Conservation (phyloP, 495 filamentous ascomycete species). For the Baudoinia panamericana region DNA sequence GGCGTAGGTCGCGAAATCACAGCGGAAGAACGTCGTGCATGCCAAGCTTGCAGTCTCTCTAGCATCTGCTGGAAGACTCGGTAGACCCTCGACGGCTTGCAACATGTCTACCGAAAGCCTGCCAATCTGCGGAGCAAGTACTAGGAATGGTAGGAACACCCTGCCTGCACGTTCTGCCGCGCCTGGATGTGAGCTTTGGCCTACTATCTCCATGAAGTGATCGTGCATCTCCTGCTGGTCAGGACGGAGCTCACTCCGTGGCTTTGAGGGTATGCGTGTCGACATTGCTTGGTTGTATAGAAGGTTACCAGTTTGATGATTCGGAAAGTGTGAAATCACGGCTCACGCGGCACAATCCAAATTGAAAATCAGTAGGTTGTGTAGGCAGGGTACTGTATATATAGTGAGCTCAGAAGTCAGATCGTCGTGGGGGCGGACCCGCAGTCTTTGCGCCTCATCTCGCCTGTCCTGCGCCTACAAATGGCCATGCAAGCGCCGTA, state of each 20-base stretch:
- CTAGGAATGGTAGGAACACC: slow-evolving; percentile 1
- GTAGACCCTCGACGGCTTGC: neutral
- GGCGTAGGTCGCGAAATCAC: neutral
- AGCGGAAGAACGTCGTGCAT: neutral
- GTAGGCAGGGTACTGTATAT: too few relatives aligned
- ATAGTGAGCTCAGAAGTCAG: too few relatives aligned
- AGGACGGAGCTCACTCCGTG: neutral
- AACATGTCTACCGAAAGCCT: slow-evolving; percentile 3
- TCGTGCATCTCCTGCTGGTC: slow-evolving; percentile 6
- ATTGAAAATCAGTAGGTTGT: too few relatives aligned
- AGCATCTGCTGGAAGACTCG: neutral
- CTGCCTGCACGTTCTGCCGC: slow-evolving; percentile 3
- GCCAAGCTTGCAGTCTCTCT: neutral
- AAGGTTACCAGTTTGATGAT: too few relatives aligned
- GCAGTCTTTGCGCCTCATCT: too few relatives aligned
- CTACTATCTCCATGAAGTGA: slow-evolving; percentile 1
- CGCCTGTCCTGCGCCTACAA: too few relatives aligned
- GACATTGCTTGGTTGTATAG: too few relatives aligned
- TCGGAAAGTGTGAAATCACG: too few relatives aligned
- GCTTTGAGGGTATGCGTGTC: neutral
- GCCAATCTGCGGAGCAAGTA: neutral
- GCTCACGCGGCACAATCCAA: too few relatives aligned
- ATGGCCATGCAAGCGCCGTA: too few relatives aligned
- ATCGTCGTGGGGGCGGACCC: too few relatives aligned
- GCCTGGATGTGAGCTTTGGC: slow-evolving; percentile 3